Conservation (phyloP, 345 rosid species). For the Eutrema yunnanense region DNA sequence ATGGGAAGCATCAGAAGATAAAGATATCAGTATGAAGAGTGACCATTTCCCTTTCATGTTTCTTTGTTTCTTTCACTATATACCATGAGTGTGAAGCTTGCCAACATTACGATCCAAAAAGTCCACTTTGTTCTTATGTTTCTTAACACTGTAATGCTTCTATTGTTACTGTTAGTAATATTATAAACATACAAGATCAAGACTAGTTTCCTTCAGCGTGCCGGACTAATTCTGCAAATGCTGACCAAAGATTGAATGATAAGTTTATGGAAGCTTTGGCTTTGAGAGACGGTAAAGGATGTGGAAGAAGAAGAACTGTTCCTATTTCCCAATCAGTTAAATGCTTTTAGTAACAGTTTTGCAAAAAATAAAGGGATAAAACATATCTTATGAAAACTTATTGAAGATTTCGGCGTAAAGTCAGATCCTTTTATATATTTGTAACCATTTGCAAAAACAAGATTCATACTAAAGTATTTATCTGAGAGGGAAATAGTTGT, state of each 20-base stretch:
- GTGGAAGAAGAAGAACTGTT: not conserved
- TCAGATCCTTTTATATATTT: conserved; percentile 5
- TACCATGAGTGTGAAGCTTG: too few species aligned
- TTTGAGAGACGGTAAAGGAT: not conserved
- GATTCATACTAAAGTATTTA: conserved; percentile 1
- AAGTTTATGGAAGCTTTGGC: not conserved
- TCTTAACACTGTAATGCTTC: not conserved
- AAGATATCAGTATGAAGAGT: too few species aligned
- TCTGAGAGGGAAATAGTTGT: conserved; percentile 14
- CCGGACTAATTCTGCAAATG: not conserved
- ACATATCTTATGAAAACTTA: not conserved
- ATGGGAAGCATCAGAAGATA: too few species aligned
- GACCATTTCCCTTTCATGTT: too few species aligned
- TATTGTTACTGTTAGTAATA: not conserved
- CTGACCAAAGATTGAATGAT: not conserved
- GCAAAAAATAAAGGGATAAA: not conserved
- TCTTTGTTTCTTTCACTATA: too few species aligned
- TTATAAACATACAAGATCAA: not conserved
- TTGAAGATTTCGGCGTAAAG: not conserved
- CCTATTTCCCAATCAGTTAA: not conserved
- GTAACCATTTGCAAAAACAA: conserved; percentile 1
- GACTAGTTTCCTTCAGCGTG: too few species aligned
- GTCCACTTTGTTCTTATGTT: not conserved
- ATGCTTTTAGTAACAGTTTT: too few species aligned
- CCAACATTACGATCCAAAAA: too few species aligned